Base-by-base conservation (phyloP, 176 grass and related monocot genomes). In the Aegilops longissima region DNA sequence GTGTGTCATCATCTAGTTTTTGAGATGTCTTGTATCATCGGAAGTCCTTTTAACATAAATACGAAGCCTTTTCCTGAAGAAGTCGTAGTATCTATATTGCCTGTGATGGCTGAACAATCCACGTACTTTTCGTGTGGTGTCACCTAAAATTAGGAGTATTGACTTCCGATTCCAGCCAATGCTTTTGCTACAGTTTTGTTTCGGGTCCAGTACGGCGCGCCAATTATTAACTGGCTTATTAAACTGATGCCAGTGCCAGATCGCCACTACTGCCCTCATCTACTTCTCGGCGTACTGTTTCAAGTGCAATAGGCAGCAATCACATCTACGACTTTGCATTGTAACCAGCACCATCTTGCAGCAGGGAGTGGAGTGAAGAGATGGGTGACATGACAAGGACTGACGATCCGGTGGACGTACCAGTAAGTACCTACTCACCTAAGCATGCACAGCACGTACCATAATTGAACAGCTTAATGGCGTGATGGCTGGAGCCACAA, bases 371-470 rank as follows among this genome's bases (percentile, higher is more conserved):
- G 24, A 74, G 40, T 47, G 40, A 17, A 17, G 7, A 29, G 42
- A 17, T 49, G 72, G 12, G 13, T 49, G 38, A 73, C 49, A 58
- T 77, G 49, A 58, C 49, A 58, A 6, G 9, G 17, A 12, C 23
- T 4, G 71, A 77, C 14, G 14, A 52, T 52, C 49, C 14, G 14
- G 14, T 21, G 9, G 18, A 34, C 27, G 2, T 77, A 12, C 11
- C 11, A 10, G 4, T 17, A 39, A 38, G 33, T 62, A 6, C 58
- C 11, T 2, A 42, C 9, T 42, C 35, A 64, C n/a, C 35, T 44
- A 80, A 80, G 59, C 56, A 79, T 79, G 34, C 77, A 62, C 20
- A 12, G 34, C 77, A 62, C 20, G 20, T 62, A 79, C 12, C 61
- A 25, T 79, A 39, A 61, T 78, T 61, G 33, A 61, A 40, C 34